Evolutionary conservation across 352 stramenopile species (phyloP).

Genomic region (Blastocystis sp.): DNA sequence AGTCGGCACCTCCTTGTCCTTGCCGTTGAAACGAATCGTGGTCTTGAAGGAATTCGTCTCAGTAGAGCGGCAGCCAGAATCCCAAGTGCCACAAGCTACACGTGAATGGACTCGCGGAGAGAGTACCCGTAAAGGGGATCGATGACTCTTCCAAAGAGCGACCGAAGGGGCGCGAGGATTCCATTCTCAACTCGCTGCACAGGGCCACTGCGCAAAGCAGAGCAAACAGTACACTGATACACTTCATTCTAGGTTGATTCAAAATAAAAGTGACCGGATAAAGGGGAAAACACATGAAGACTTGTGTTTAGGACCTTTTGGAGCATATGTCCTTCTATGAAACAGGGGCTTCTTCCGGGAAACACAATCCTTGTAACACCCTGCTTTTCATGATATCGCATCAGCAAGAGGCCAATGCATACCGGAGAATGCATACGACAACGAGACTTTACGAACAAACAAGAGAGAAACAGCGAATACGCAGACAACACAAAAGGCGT

Average conservation of each 20-base stretch:
- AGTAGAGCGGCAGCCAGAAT: neutral
- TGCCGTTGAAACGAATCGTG: neutral
- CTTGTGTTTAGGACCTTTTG: constrained; percentile 5
- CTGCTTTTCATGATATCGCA: neutral
- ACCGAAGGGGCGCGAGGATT: neutral
- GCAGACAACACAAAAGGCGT: neutral
- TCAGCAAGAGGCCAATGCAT: neutral
- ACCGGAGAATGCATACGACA: neutral
- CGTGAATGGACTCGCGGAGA: neutral
- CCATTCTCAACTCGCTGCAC: constrained; percentile 7
- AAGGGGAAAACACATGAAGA: neutral
- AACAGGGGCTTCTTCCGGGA: neutral
- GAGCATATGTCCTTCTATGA: neutral
- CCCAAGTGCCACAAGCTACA: constrained; percentile 46
- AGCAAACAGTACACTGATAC: constrained; percentile 2
- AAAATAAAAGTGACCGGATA: neutral
- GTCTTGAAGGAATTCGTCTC: neutral
- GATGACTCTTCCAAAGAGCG: neutral
- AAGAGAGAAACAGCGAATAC: neutral
- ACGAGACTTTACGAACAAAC: neutral
- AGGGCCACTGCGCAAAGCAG: constrained; percentile 2
- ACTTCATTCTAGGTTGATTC: neutral
- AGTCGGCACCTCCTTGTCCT: neutral
- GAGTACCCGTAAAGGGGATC: neutral
- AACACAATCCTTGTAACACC: neutral